Evolutionary conservation across 805 yeast species (phyloP).

Genomic region (Teunomyces aglyptinius): DNA sequence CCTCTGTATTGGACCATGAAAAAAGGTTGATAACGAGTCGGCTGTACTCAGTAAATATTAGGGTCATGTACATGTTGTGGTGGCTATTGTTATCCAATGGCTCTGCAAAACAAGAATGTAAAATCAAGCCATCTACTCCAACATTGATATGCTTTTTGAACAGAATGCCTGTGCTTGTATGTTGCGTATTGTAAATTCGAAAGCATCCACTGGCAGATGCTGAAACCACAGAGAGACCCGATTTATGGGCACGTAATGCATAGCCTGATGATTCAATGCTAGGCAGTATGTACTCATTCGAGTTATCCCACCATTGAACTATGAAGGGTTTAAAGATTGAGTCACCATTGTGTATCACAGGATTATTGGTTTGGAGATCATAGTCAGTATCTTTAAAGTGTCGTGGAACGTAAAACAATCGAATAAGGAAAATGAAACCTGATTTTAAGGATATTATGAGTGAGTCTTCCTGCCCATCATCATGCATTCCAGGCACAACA

Average conservation of each 20-base stretch:
- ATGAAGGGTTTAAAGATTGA: constrained; percentile 40
- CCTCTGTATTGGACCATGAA: constrained; percentile 41
- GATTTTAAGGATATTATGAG: constrained; percentile 39
- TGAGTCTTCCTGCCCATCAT: constrained; percentile 32
- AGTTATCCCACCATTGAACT: constrained; percentile 50
- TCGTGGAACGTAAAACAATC: constrained; percentile 38
- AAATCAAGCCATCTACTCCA: constrained; percentile 38
- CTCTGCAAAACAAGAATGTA: constrained; percentile 43
- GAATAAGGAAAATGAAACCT: constrained; percentile 38
- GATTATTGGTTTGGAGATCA: constrained; percentile 9
- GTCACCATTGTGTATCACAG: constrained; percentile 10
- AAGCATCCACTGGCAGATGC: constrained; percentile 35
- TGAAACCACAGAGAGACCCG: constrained; percentile 40
- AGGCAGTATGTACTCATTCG: constrained; percentile 11
- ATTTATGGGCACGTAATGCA: constrained; percentile 31
- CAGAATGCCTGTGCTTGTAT: constrained; percentile 37
- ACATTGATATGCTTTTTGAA: constrained; percentile 39
- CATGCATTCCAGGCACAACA: constrained; percentile 21
- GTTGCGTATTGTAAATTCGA: constrained; percentile 36
- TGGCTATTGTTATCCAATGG: constrained; percentile 22
- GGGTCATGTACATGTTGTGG: constrained; percentile 32
- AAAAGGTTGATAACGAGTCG: constrained; percentile 37
- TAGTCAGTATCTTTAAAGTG: constrained; percentile 24
- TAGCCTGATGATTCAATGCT: constrained; percentile 24
- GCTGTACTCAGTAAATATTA: constrained; percentile 36